phyloP scores from a whole-genome alignment of 2,329 filamentous ascomycete species.

The Arthrobotrys entomopaga region DNA sequence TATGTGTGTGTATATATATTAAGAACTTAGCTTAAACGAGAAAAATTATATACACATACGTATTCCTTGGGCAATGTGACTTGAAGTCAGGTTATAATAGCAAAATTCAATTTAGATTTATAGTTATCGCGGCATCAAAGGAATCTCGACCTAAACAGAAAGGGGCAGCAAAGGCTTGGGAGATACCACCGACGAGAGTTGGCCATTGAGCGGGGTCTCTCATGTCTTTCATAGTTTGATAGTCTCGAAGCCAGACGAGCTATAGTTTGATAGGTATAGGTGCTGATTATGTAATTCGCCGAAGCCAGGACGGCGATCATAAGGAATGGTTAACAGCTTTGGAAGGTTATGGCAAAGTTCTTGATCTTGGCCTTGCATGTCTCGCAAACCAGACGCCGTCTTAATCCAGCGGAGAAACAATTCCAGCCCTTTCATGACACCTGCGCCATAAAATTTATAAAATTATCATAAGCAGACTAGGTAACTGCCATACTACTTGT shows the following conservation, averaged over 20 bases:
- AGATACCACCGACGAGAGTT: conserved; percentile 26
- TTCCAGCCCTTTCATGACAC: conserved; percentile 31
- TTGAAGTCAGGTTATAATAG: too few species aligned
- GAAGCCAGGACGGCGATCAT: conserved; percentile 30
- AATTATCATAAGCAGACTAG: background rate
- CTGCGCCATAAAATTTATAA: background rate
- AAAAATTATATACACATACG: too few species aligned
- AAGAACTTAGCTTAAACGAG: too few species aligned
- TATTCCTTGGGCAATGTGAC: too few species aligned
- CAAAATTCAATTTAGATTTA: too few species aligned
- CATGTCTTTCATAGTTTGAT: too few species aligned
- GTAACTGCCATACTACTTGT: background rate
- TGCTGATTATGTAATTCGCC: conserved; percentile 33
- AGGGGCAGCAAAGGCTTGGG: conserved; percentile 34
- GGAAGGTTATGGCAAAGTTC: conserved; percentile 19
- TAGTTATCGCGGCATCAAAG: too few species aligned
- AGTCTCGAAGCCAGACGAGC: too few species aligned
- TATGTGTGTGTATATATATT: too few species aligned
- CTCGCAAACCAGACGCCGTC: too few species aligned
- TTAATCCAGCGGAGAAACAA: too few species aligned
- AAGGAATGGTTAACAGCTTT: conserved; percentile 24
- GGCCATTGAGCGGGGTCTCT: conserved; percentile 37
- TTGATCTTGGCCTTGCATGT: conserved; percentile 7
- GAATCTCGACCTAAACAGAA: background rate
- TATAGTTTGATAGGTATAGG: conserved; percentile 32